Base-by-base conservation (phyloP, 2,329 filamentous ascomycete genomes). In the Pochonia chlamydosporia region DNA sequence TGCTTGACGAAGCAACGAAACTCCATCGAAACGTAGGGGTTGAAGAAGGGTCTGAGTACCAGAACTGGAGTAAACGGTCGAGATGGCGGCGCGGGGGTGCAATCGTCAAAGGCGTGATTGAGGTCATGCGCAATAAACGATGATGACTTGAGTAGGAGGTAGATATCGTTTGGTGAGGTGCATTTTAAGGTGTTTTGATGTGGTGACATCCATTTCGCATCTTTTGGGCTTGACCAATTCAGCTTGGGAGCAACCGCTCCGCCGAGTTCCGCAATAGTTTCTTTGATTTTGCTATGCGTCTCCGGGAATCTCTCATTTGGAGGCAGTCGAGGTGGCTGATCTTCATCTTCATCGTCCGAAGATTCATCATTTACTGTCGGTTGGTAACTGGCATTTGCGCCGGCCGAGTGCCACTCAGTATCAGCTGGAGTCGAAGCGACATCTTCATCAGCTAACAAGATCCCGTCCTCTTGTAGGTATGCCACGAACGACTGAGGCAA, bases 151-250 rank as follows among this genome's bases (percentile, higher is more conserved):
- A 99, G 77, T 1, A 99, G 78, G 14, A 97, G 77, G 62, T 97
- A 99, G 39, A 99, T 81, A 60, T 99, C 93, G 63, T 93, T 95
- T 3, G 93, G 82, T 1, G 82, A 83, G 4, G 82, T 84, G 67
- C 93, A 99, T 65, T 95, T 89, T 70, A 96, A 86, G 40, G 88
- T 95, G 66, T 99, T 99, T 58, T 84, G 67, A 76, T 92, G 63
- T 69, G 68, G 84, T 68, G 78, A 82, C 66, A 99, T 96, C 86
- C 90, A 96, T 20, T 87, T 89, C 8, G 93, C 93, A 63, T 99
- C 93, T 65, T 96, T 96, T 4, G 93, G 93, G 4, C 90, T 85
- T 5, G 91, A 96, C 93, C 93, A 99, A 71, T 97, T 97, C 40
- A 99, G 73, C 67, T 99, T 99, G 1, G 93, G 93, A 2, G 87